Base-by-base conservation (phyloP, 306 rosid genomes). In the Gastrolobium bilobum region DNA sequence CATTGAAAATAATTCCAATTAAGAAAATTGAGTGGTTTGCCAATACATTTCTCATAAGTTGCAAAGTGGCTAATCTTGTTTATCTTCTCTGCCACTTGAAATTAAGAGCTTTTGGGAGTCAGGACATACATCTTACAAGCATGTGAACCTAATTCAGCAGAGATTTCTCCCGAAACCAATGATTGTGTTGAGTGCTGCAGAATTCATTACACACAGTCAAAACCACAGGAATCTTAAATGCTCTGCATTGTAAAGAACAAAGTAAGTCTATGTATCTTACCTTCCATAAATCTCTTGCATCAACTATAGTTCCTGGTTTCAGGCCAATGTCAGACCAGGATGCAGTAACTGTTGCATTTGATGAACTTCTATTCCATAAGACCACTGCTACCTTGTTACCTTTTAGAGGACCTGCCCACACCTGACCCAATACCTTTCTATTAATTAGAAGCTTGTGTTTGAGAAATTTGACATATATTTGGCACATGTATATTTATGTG, bases 51-150 rank as follows among this genome's bases (percentile, higher is more conserved):
- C 3, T 73, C 14, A 15, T 20, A 59, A 3, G 44, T 26, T 4
- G 70, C 29, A 71, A 13, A 7, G 4, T 35, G 34, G 60, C 29
- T 29, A 11, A 37, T 56, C 26, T 7, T 26, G 35, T 44, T 57
- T 38, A 56, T 29, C 54, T 57, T 68, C 73, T 43, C 26, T 39
- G 13, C 51, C 76, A 53, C 39, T 4, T 1, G 44, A 56, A 30
- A 59, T n/a, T 64, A 43, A 4, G 0, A 8, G 0, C 7, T 67
- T 30, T 54, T 81, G 33, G 91, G 91, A 14, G 81, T 84, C 52
- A 89, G 82, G 14, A 88, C 88, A 74, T 79, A 89, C 92, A 89
- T 91, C 79, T 85, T 86, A 75, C 93, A 91, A 63, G 86, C 90
- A 77, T 89, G 97, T 10, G 93, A 80, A 44, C 79, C 88, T 68